Evolutionary conservation across 768 basidiomycete genomes (phyloP), one percentile per base, ranked within the genome.

Genomic region (Trametes villosa): DNA sequence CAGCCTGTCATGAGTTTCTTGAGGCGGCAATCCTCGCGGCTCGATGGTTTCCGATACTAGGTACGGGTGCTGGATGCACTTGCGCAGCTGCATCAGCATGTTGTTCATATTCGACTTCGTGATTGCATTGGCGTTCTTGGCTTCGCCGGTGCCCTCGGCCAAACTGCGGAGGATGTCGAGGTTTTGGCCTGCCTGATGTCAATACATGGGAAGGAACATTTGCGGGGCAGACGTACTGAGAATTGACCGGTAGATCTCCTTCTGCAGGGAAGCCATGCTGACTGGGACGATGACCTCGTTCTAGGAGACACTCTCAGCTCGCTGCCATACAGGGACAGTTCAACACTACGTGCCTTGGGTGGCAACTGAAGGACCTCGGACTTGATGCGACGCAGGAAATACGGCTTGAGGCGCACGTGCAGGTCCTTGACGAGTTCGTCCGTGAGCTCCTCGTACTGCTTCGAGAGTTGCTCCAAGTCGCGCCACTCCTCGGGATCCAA

Each of bases 341-440:
- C 29, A n/a, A 45, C 5, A 0, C 4, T n/a, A 6, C 33, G 54
- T 31, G 94, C 94, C 84, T 96, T 97, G 0, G 93, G 88, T 41
- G 92, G 95, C n/a, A 96, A 83, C 62, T 92, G 85, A 17, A 98
- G 79, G 2, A 97, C 95, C 71, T 97, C 93, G 59, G 89, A 89
- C 77, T 99, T 99, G 67, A 94, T 86, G 18, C 97, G 87, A 17
- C 97, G 89, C 33, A 99, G 77, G 76, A 98, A 97, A 69, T 98
- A 97, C 0, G 94, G 96, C 64, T 89, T 81, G 44, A 98, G 77
- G 65, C 85, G 82, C 26, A 75, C 78, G 68, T 97, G 96, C 29
- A 99, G 77, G 58, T 92, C 82, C 60, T 87, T 87, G 44, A 98
- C 80, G 20, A 89, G 82, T 4, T 92, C 90, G 68, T 94, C 91